phyloP scores from a whole-genome alignment of 805 yeast species.

The Candida sphagnicola region DNA sequence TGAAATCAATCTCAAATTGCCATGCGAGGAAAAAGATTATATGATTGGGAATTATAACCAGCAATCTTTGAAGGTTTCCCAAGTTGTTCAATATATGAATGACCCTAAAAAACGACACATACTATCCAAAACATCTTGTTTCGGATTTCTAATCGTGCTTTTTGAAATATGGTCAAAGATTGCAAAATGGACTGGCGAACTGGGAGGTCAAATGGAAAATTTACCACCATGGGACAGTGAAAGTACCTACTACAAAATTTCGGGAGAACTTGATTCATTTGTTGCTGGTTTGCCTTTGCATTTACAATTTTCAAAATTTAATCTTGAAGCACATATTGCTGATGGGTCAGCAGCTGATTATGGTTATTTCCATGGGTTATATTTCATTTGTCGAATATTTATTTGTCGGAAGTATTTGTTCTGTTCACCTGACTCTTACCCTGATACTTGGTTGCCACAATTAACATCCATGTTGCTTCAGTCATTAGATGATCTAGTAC shows the following conservation, averaged over 20 bases:
- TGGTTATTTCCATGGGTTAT: constrained; percentile 32
- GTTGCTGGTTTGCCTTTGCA: constrained; percentile 20
- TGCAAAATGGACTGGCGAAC: constrained; percentile 37
- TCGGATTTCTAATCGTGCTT: constrained; percentile 25
- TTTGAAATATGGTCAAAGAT: constrained; percentile 36
- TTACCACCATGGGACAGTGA: constrained; percentile 24
- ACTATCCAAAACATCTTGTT: constrained; percentile 7
- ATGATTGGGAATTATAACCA: constrained; percentile 18
- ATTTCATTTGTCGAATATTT: constrained; percentile 29
- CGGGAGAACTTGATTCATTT: constrained; percentile 18
- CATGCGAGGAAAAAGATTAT: constrained; percentile 29
- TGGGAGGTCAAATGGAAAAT: constrained; percentile 25
- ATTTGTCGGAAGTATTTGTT: constrained; percentile 33
- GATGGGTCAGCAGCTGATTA: constrained; percentile 25
- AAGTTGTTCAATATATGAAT: constrained; percentile 10
- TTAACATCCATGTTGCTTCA: constrained; percentile 17
- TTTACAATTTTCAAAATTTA: constrained; percentile 18
- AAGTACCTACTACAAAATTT: constrained; percentile 22
- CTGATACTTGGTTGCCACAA: constrained; percentile 24
- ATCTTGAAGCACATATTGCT: constrained; percentile 24
- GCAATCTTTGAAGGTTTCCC: constrained; percentile 12
- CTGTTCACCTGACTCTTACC: constrained; percentile 24
- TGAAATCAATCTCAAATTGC: constrained; percentile 27
- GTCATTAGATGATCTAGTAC: constrained; percentile 19
- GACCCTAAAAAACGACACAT: not conserved